A percentile compares a stretch with the other conserved stretches of the same genome.
phyloP scores from a whole-genome alignment of 106 monocot genomes.

The Chionographis japonica region DNA sequence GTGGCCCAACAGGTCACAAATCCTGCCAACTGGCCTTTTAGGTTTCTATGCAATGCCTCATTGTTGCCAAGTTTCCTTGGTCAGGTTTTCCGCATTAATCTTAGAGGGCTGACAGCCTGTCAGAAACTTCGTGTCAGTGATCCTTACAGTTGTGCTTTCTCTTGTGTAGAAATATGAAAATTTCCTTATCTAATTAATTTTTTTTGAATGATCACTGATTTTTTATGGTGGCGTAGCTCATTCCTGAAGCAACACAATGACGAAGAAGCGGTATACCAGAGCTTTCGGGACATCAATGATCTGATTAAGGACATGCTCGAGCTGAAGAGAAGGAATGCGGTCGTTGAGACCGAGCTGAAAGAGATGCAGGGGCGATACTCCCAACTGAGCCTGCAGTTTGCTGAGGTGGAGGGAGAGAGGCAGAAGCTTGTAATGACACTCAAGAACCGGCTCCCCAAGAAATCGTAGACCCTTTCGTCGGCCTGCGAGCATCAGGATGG shows the following conservation, averaged over 20 bases:
- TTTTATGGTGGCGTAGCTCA: conserved; percentile 42
- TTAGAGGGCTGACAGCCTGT: too few species aligned
- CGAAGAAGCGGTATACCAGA: conserved; percentile 62
- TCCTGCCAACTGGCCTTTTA: too few species aligned
- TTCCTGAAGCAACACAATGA: conserved; percentile 68
- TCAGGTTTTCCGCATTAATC: too few species aligned
- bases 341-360: conserved; percentile 73
- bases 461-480: conserved; percentile 17
- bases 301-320: conserved; percentile 85
- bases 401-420: conserved; percentile 97
- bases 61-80: too few species aligned
- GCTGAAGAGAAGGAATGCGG: conserved; percentile 49
- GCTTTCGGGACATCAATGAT: conserved; percentile 91
- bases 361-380: conserved; percentile 93
- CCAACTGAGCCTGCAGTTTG: conserved; percentile 86
- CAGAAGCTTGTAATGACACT: conserved; percentile 84
- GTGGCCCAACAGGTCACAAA: too few species aligned
- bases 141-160: too few species aligned
- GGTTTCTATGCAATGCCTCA: too few species aligned
- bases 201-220: too few species aligned
- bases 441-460: conserved; percentile 62
- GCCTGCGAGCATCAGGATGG: too few species aligned
- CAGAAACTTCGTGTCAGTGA: too few species aligned
- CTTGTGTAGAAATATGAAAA: too few species aligned
- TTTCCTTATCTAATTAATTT: too few species aligned